A percentile compares a stretch with the other conserved stretches of the same genome.
Conservation (phyloP, 495 filamentous ascomycete genomes). For the Parathielavia appendiculata region DNA sequence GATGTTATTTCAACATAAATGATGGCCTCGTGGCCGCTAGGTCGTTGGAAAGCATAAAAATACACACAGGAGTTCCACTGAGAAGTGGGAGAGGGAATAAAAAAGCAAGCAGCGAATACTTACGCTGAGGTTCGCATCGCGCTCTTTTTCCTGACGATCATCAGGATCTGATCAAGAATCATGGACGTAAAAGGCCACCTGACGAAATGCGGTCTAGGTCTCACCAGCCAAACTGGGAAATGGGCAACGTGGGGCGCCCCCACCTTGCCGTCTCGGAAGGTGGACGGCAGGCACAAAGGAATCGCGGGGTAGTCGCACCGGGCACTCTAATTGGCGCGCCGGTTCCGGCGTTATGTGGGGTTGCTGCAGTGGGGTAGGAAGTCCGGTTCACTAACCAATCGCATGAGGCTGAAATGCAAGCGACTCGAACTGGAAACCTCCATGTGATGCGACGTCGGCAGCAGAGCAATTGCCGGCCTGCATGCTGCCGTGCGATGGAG, state of each 20-base stretch:
- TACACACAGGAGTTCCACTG: too few species aligned
- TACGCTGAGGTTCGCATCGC: background rate
- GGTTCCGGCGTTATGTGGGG: background rate
- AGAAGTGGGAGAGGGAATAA: too few species aligned
- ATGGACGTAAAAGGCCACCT: slow-evolving; percentile 11
- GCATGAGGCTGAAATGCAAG: background rate
- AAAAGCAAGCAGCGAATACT: background rate
- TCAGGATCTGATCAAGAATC: too few species aligned
- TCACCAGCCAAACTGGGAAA: background rate
- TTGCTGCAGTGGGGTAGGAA: background rate
- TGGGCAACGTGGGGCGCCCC: slow-evolving; percentile 2
- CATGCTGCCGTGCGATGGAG: too few species aligned
- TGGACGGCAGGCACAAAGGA: slow-evolving; percentile 6
- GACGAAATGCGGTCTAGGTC: slow-evolving; percentile 9
- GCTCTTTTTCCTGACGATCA: background rate
- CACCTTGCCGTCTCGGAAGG: background rate
- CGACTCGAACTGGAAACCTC: too few species aligned
- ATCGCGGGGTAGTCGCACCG: slow-evolving; percentile 8
- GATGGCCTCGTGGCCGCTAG: too few species aligned
- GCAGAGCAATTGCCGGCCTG: too few species aligned
- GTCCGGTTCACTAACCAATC: background rate
- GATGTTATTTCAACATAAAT: too few species aligned
- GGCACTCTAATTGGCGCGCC: background rate
- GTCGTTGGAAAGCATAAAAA: too few species aligned
- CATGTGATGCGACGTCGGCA: too few species aligned